phyloP scores from a whole-genome alignment of 2,329 filamentous ascomycete genomes.

The Pseudocercospora pini-densiflorae region DNA sequence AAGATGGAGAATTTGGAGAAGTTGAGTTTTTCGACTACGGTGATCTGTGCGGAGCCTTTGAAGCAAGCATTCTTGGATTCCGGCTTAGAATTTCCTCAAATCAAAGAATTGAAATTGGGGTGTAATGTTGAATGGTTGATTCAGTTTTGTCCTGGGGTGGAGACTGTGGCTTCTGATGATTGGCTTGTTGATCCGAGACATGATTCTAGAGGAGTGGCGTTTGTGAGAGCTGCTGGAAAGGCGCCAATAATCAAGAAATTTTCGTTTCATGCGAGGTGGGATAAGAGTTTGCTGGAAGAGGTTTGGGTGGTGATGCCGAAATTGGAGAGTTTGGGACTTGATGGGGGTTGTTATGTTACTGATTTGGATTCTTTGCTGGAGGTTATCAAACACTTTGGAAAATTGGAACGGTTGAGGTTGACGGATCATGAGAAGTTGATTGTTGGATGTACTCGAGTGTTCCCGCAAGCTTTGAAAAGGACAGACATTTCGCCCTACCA shows the following conservation, averaged over 20 bases:
- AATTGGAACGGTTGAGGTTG: background rate
- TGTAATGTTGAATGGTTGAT: background rate
- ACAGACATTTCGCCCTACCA: background rate
- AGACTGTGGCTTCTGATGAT: background rate
- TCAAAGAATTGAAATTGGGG: background rate
- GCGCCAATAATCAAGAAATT: background rate
- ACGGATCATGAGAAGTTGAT: background rate
- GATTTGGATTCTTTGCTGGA: conserved; percentile 2
- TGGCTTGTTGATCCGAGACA: conserved; percentile 4
- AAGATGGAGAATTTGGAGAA: background rate
- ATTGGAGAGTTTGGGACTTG: background rate
- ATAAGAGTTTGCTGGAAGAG: background rate
- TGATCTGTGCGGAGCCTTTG: background rate
- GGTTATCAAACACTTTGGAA: background rate
- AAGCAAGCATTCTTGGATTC: background rate
- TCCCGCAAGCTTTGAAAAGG: background rate
- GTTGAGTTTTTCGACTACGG: background rate
- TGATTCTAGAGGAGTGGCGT: background rate
- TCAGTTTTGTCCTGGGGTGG: background rate
- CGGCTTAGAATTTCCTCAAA: background rate
- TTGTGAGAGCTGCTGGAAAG: background rate
- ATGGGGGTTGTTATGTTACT: background rate
- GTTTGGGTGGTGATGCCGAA: background rate
- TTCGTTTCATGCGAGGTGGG: background rate
- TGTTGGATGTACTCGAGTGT: background rate